Conservation (phyloP, 2,329 filamentous ascomycete species). For the Diaporthe vaccinii region DNA sequence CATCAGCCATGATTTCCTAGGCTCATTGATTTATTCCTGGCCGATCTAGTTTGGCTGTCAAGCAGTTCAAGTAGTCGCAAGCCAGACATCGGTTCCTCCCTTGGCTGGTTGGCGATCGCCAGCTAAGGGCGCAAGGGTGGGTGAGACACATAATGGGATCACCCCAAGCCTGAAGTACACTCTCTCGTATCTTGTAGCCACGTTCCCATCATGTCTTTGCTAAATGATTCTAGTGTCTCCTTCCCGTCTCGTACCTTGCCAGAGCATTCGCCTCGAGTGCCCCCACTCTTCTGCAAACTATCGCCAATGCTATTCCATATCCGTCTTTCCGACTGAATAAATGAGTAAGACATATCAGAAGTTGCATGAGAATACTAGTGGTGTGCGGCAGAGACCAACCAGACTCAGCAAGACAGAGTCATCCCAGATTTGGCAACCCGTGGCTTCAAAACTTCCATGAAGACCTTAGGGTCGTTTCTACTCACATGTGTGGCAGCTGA, state of each 20-base stretch:
- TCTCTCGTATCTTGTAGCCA: background rate
- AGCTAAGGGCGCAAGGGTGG: background rate
- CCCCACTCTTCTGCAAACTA: background rate
- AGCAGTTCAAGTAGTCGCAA: background rate
- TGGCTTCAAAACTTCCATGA: background rate
- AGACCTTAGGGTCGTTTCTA: background rate
- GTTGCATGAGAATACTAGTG: background rate
- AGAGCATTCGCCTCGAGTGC: background rate
- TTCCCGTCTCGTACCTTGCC: background rate
- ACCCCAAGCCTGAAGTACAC: background rate
- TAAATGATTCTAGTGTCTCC: background rate
- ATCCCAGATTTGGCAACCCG: background rate
- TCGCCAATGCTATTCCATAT: background rate
- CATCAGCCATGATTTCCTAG: background rate
- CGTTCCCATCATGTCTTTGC: background rate
- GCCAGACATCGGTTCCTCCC: background rate
- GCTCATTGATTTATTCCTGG: background rate
- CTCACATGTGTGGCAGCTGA: background rate
- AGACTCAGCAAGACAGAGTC: background rate
- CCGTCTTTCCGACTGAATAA: background rate
- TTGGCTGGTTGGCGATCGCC: background rate
- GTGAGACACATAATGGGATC: background rate
- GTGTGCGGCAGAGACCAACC: background rate
- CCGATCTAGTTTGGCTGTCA: background rate
- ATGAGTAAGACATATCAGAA: background rate